Base-by-base conservation (phyloP, 2,329 filamentous ascomycete species). In the Pyrenochaeta sp. region DNA sequence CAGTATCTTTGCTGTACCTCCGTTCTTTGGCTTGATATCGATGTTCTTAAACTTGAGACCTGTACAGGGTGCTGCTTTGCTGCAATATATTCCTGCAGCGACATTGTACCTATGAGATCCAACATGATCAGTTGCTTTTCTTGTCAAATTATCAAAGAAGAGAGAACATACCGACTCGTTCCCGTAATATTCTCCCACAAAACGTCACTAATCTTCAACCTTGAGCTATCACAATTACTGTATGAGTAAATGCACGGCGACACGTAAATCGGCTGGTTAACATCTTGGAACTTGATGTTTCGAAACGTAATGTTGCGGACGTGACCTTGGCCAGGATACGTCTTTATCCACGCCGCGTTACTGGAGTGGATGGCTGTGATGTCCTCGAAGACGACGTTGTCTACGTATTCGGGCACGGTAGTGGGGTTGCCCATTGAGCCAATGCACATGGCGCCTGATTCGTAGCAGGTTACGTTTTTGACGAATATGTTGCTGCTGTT, bases 381-480 rank as follows among this genome's bases (percentile, higher is more conserved):
- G 34, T 72, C 58, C 47, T 73, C 68, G 42, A 75, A 71, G 17
- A 67, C 55, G 30, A 74, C 53, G 35, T 84, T 77, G 48, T 81
- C 74, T 23, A 84, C 80, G 32, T 78, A 79, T 37, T 80, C 80
- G 49, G 76, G 73, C 35, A 81, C 78, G 8, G 77, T 80, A 0
- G 72, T 55, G 35, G 83, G 83, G 56, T 85, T 81, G 0, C 82
- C 82, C 10, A 85, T 77, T 1, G 77, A 81, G 0, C 82, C 82
- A 69, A 85, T 83, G 11, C 74, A 77, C 52, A 82, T 77, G 7
- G 81, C 81, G 42, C 83, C 78, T 0, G 77, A 81, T 50, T 80
- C 80, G 51, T 84, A 82, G 59, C 81, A 85, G 70, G 81, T 84
- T 62, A 84, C 76, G 20, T 82, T 83, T 48, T 81, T 74, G 4